Evolutionary conservation across 805 yeast species (phyloP), one percentile per base, ranked within the genome.

Genomic region (Candida germanica): DNA sequence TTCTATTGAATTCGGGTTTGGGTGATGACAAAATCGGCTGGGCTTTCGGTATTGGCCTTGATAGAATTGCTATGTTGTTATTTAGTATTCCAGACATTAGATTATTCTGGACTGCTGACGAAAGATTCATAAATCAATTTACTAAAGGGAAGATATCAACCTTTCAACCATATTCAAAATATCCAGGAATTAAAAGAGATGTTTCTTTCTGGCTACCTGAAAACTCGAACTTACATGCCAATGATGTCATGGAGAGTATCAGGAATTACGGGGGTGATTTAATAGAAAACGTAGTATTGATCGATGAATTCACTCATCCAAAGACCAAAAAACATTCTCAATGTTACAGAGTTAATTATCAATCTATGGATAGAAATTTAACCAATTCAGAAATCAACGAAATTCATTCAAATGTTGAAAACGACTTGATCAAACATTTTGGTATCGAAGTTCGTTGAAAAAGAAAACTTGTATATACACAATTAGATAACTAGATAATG

Each of bases 1-100:
- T 91, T 0, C 67, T 87, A 25, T 65, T 75, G 15, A 83, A 82
- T 47, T 75, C 96, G 1, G 94, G 87, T 0, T 67, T 81, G 34
- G 40, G 48, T 4, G 62, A 72, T 16, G 72, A 78, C 41, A 75
- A 79, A 16, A 70, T 91, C 29, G 94, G 96, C 3, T 93, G 98
- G 98, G 98, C 98, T 2, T 93, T 93, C 64, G 98, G 98, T 13
- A 71, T 93, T 34, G 98, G 98, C 0, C 69, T 93, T 33, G 98
- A 93, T 58, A 73, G 98, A 53, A 78, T 91, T 40, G 98, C 98
- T 24, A 93, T 93, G 98, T 66, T 93, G 13, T 67, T 93, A 34
- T 93, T 89, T 63, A 96, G 94, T 15, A 83, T 93, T 30, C 98
- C 98, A 2, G 98, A 93, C 56, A 93, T 93, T 44, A 72, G 98